Evolutionary conservation across 176 grass and related monocot genomes (phyloP).

Genomic region (Tillandsia fasciculata): DNA sequence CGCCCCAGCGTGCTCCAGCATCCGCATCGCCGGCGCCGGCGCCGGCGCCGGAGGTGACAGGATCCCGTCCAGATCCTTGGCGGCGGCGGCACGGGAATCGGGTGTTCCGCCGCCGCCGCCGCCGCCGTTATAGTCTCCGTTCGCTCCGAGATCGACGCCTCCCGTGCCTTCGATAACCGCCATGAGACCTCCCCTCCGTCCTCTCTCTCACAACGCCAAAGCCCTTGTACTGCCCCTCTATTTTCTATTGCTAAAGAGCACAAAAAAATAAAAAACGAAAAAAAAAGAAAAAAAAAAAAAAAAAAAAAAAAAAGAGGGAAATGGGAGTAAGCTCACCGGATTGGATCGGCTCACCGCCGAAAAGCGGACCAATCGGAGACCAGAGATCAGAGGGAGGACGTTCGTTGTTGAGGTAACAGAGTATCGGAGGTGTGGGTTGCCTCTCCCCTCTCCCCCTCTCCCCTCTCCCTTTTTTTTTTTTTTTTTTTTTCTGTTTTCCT

Average conservation of each 20-base stretch:
- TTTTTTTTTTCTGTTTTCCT: neutral
- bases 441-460: constrained; percentile 4
- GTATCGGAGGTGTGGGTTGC: constrained; percentile 8
- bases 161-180: constrained; percentile 12
- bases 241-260: neutral
- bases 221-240: neutral
- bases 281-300: neutral
- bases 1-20: neutral
- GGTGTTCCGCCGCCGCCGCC: neutral
- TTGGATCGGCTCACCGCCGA: neutral
- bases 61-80: neutral
- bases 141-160: constrained; percentile 11
- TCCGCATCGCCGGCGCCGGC: neutral
- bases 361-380: constrained; percentile 1
- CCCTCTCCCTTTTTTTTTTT: neutral
- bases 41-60: neutral
- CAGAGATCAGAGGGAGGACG: constrained; percentile 21
- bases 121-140: neutral
- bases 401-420: constrained; percentile 15
- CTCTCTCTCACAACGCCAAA: neutral
- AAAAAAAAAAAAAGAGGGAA: neutral
- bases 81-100: neutral
- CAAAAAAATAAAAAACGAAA: neutral
- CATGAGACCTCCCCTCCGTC: constrained; percentile 2
- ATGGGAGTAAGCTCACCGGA: constrained; percentile 9